A percentile compares a stretch with the other conserved stretches of the same genome.
Conservation (phyloP, 768 basidiomycete genomes). For the Porpolomopsis calyptriformis region DNA sequence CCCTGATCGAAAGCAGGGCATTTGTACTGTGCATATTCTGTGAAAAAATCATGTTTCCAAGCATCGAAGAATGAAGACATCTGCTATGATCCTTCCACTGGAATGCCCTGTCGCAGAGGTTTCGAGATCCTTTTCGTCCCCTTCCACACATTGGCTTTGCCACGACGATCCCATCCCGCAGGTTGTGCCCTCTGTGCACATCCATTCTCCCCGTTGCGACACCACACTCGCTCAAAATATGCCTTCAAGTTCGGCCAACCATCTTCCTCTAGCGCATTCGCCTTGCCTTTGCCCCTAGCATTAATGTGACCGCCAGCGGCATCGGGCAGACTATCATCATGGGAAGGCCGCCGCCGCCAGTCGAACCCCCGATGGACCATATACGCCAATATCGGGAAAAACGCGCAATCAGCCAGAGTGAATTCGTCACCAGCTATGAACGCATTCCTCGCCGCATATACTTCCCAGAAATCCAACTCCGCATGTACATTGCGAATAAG, state of each 20-base stretch:
- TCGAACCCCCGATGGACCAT: conserved; percentile 21
- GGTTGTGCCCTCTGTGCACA: conserved; percentile 18
- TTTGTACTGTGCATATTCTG: no score
- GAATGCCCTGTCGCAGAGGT: background rate
- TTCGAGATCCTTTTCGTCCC: conserved; percentile 11
- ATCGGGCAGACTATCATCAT: background rate
- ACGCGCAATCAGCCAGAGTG: conserved; percentile 19
- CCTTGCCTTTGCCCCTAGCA: background rate
- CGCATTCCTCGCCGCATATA: conserved; percentile 12
- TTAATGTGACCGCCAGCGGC: background rate
- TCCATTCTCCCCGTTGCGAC: conserved; percentile 12
- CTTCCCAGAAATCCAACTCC: conserved; percentile 20
- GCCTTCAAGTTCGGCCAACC: conserved; percentile 16
- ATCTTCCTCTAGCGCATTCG: background rate
- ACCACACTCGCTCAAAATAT: conserved; percentile 19
- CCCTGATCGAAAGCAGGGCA: no score
- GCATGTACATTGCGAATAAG: conserved; percentile 13
- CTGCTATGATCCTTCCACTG: no score
- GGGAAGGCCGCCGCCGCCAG: background rate
- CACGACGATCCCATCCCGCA: conserved; percentile 15
- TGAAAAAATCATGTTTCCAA: no score
- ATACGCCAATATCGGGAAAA: conserved; percentile 19
- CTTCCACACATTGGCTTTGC: conserved; percentile 16
- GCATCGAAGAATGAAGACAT: no score
- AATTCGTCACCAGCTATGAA: conserved; percentile 20